Conservation (phyloP, 1,139 yeast species). For the Debaryomyces robertsiae region DNA sequence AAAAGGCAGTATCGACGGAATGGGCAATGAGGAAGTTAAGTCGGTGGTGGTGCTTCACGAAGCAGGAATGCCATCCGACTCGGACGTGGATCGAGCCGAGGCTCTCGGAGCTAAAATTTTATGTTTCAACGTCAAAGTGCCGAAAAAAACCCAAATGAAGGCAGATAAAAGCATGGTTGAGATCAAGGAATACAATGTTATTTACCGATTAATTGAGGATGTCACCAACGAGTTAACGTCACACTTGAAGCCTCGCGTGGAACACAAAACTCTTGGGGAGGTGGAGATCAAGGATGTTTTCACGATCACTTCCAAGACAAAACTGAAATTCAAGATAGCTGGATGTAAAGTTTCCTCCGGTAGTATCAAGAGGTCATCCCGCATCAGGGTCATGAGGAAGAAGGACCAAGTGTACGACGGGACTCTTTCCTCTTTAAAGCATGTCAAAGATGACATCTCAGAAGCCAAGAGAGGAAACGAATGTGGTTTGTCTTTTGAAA, state of each 20-base stretch:
- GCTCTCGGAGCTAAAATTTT: slow-evolving; percentile 72
- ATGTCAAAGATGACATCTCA: slow-evolving; percentile 75
- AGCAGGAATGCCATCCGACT: slow-evolving; percentile 85
- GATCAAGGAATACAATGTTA: slow-evolving; percentile 71
- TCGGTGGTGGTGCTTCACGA: slow-evolving; percentile 69
- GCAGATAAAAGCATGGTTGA: slow-evolving; percentile 65
- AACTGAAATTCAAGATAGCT: slow-evolving; percentile 64
- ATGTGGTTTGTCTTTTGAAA: slow-evolving; percentile 80
- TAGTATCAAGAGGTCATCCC: slow-evolving; percentile 56
- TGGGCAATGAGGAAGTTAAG: slow-evolving; percentile 85
- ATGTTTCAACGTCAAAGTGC: slow-evolving; percentile 74
- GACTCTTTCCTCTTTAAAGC: slow-evolving; percentile 70
- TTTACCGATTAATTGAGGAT: slow-evolving; percentile 84
- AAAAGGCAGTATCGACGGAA: slow-evolving; percentile 71
- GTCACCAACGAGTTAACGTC: slow-evolving; percentile 68
- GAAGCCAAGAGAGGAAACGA: slow-evolving; percentile 86
- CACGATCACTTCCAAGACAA: slow-evolving; percentile 56
- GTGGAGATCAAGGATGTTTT: slow-evolving; percentile 74
- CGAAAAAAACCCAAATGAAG: slow-evolving; percentile 61
- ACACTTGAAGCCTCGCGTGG: slow-evolving; percentile 66
- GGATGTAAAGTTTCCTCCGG: slow-evolving; percentile 89
- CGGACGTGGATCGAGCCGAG: slow-evolving; percentile 80
- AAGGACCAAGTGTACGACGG: slow-evolving; percentile 65
- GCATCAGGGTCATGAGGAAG: slow-evolving; percentile 65
- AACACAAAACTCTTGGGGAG: slow-evolving; percentile 68